Percentiles rank a stretch among this genome's conserved stretches.
Evolutionary conservation across 2,329 filamentous ascomycete genomes (phyloP).

Genomic region (Aureobasidium leucospermi): DNA sequence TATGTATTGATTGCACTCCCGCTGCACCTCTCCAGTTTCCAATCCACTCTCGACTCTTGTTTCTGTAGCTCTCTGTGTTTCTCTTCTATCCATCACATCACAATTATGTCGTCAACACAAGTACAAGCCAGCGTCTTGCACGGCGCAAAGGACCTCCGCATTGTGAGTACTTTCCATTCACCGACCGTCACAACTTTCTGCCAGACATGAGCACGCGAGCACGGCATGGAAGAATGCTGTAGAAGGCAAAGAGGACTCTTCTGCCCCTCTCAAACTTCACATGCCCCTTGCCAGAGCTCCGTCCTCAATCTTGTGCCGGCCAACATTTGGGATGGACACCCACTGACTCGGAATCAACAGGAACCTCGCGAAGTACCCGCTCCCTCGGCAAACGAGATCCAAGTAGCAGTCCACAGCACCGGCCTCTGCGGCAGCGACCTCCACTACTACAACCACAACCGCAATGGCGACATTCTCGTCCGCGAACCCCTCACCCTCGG

Average conservation of each 20-base stretch:
- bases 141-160: slow-evolving; percentile 52
- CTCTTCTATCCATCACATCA: not conserved
- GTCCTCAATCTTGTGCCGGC: no score
- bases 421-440: slow-evolving; percentile 66
- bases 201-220: not conserved
- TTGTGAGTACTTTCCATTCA: slow-evolving; percentile 36
- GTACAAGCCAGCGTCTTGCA: slow-evolving; percentile 51
- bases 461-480: slow-evolving; percentile 79
- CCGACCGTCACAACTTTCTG: not conserved
- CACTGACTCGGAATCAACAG: slow-evolving; percentile 29
- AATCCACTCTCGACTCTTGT: not conserved
- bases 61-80: not conserved
- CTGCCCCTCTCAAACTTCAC: no score
- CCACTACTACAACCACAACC: slow-evolving; percentile 82
- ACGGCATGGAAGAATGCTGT: not conserved
- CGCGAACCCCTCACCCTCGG: slow-evolving; percentile 74
- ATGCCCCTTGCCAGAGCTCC: no score
- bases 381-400: slow-evolving; percentile 49
- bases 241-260: not conserved
- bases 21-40: not conserved
- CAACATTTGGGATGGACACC: no score
- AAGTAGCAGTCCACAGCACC: slow-evolving; percentile 57
- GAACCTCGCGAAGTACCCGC: slow-evolving; percentile 44
- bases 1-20: slow-evolving; percentile 5
- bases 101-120: slow-evolving; percentile 20